Conservation (phyloP, 805 yeast genomes). For the Kazachstania martiniae region DNA sequence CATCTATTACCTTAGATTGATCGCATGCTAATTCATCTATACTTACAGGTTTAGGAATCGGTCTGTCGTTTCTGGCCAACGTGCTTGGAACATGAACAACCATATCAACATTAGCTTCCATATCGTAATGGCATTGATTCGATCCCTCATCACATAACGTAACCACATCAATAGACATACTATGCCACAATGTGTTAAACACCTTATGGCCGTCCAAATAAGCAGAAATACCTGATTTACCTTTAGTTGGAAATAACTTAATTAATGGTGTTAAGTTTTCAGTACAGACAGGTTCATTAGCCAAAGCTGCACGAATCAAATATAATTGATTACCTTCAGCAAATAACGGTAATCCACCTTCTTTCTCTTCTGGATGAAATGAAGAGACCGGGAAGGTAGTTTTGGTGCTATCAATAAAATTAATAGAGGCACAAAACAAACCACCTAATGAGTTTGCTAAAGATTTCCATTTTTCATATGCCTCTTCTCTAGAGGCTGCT, state of each 20-base stretch:
- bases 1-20: conserved; percentile 42
- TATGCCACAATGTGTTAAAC: conserved; percentile 89
- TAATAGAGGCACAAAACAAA: conserved; percentile 87
- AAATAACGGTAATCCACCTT: conserved; percentile 20
- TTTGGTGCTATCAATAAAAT: conserved; percentile 69
- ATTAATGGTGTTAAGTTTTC: conserved; percentile 92
- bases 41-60: conserved; percentile 72
- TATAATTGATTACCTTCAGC: conserved; percentile 33
- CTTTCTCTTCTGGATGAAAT: conserved; percentile 15
- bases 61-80: conserved; percentile 48
- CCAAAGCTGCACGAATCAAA: conserved; percentile 73
- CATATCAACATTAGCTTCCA: conserved; percentile 59
- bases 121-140: conserved; percentile 35
- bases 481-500: conserved; percentile 43
- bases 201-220: conserved; percentile 82
- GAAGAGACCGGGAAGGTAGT: conserved; percentile 57
- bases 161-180: conserved; percentile 74
- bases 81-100: conserved; percentile 63
- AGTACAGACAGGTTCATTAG: conserved; percentile 92
- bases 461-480: conserved; percentile 55
- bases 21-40: conserved; percentile 72
- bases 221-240: conserved; percentile 78
- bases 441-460: conserved; percentile 77
- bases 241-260: conserved; percentile 83
- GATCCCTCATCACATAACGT: conserved; percentile 37